A percentile compares a stretch with the other conserved stretches of the same genome.
Evolutionary conservation across 1,284 basidiomycete genomes (phyloP).

Genomic region (Ganoderma meredithae): DNA sequence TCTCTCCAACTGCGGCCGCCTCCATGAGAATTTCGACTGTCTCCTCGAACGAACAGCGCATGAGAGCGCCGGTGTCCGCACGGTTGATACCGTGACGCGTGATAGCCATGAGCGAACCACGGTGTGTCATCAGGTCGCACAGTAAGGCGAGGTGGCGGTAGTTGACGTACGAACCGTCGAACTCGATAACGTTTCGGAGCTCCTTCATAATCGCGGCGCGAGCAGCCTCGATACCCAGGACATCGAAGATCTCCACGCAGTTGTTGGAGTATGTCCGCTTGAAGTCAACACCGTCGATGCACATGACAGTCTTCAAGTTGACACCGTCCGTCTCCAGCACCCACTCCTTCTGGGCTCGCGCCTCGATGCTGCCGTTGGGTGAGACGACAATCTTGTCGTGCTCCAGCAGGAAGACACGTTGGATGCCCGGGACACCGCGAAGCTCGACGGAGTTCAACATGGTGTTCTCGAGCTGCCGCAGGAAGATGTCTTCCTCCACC

Average conservation of each 20-base stretch:
- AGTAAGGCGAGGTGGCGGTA: conserved; percentile 96
- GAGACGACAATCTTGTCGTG: conserved; percentile 83
- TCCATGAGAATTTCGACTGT: conserved; percentile 99
- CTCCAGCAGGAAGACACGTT: conserved; percentile 92
- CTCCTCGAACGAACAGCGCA: conserved; percentile 99
- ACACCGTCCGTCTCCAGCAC: conserved; percentile 97
- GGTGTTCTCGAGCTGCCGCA: conserved; percentile 95
- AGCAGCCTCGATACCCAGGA: conserved; percentile 98
- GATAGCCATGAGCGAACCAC: conserved; percentile 96
- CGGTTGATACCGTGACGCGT: conserved; percentile 99
- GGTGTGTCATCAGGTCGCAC: conserved; percentile 98
- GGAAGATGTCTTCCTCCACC: conserved; percentile 95
- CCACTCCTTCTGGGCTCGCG: conserved; percentile 85
- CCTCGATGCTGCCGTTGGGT: conserved; percentile 69
- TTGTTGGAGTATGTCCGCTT: conserved; percentile 95
- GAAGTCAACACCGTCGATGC: conserved; percentile 94
- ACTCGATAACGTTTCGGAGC: conserved; percentile 94
- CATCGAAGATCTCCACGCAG: conserved; percentile 94
- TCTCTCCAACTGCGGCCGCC: conserved; percentile 96
- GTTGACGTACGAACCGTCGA: conserved; percentile 99
- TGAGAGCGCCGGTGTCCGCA: conserved; percentile 95
- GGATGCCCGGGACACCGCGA: conserved; percentile 92
- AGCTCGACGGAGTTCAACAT: conserved; percentile 97
- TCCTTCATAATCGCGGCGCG: conserved; percentile 94
- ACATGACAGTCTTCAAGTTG: conserved; percentile 94